Evolutionary conservation across 2,329 filamentous ascomycete genomes (phyloP).

Genomic region (Pestalotiopsis sp.): DNA sequence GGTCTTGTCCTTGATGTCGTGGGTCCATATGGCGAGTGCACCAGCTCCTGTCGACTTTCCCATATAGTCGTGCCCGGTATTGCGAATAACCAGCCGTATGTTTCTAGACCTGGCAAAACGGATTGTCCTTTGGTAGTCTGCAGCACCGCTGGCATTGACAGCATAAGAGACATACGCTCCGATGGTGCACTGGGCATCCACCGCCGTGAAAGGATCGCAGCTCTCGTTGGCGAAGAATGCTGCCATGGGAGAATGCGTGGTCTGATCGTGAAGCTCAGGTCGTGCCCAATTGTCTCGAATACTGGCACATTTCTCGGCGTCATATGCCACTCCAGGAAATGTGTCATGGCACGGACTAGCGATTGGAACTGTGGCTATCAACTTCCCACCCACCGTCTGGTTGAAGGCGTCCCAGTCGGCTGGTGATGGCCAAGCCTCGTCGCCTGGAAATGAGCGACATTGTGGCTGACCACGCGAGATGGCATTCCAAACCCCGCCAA

Average conservation of each 20-base stretch:
- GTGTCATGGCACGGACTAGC: background rate
- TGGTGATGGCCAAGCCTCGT: background rate
- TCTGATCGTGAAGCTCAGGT: background rate
- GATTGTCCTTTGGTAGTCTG: background rate
- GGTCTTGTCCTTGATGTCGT: background rate
- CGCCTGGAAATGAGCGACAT: background rate
- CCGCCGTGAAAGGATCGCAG: background rate
- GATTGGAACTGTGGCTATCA: background rate
- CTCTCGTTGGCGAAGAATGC: background rate
- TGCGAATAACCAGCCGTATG: background rate
- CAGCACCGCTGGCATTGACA: background rate
- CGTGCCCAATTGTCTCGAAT: background rate
- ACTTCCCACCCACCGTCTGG: background rate
- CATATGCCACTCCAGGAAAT: background rate
- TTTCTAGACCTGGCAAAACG: background rate
- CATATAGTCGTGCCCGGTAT: slow-evolving; percentile 3
- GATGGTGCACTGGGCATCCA: background rate
- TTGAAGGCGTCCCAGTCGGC: background rate
- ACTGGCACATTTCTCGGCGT: background rate
- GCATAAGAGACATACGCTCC: background rate
- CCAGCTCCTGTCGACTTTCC: slow-evolving; percentile 3
- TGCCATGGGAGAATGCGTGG: background rate
- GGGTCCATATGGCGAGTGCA: slow-evolving; percentile 2
- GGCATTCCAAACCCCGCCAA: background rate
- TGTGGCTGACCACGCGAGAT: background rate